These are phyloP conservation scores for Xylaria castorea DNA, from an alignment of 495 filamentous ascomycete genomes.

Conservation along the genomic window DNA sequence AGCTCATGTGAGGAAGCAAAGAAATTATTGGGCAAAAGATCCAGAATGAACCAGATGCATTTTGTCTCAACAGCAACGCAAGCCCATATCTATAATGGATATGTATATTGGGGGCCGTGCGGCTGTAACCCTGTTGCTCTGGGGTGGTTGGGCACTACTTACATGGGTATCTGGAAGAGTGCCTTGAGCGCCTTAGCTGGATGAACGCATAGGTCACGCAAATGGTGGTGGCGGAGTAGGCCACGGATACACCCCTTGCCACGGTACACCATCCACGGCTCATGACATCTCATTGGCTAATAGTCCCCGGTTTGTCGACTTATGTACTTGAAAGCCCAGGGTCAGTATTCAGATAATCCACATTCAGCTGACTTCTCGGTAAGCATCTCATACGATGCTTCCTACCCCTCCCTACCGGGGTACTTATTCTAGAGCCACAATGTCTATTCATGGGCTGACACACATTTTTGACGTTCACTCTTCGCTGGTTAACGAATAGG, in stretches of 20 bases:
- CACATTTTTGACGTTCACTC: neutral
- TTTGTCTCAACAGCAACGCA: neutral
- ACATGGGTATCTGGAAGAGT: slow-evolving; percentile 1
- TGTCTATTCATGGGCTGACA: neutral
- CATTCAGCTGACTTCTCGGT: slow-evolving; percentile 10
- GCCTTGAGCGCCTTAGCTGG: slow-evolving; percentile 21
- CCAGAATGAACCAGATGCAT: neutral
- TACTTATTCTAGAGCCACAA: neutral
- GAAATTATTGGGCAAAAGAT: neutral
- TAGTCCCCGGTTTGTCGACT: slow-evolving; percentile 6
- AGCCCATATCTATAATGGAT: neutral
- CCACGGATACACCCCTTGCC: neutral
- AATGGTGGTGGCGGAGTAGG: slow-evolving; percentile 8
- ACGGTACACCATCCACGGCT: neutral
- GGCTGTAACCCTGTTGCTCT: neutral
- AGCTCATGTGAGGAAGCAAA: neutral
- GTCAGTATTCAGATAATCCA: neutral
- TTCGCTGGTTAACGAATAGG: neutral
- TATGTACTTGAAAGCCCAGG: neutral
- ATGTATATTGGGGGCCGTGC: neutral
- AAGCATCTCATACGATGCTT: neutral
- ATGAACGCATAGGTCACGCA: neutral
- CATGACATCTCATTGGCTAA: slow-evolving; percentile 13
- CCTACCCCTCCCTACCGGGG: neutral
- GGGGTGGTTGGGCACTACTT: slow-evolving; percentile 5